Conservation (phyloP, 2,329 filamentous ascomycete genomes). For the Aspergillus fischeri region DNA sequence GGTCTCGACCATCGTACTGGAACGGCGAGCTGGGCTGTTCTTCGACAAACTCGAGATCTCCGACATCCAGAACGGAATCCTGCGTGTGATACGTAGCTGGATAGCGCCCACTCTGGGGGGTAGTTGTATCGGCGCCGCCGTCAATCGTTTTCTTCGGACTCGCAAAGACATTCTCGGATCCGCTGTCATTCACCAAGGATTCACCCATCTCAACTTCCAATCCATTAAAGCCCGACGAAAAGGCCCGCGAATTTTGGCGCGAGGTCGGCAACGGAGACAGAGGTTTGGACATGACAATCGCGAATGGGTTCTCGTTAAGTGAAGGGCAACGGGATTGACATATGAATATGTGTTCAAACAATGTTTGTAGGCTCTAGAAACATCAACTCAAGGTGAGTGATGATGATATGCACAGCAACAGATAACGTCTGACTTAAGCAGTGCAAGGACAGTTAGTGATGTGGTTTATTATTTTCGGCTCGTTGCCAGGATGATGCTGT, state of each 20-base stretch:
- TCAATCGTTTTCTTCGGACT: constrained; percentile 26
- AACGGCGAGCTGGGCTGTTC: constrained; percentile 37
- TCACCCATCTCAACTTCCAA: constrained; percentile 14
- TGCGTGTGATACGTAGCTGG: constrained; percentile 15
- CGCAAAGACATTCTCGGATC: constrained; percentile 19
- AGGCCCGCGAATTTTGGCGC: constrained; percentile 38
- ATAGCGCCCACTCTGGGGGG: constrained; percentile 9
- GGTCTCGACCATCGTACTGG: constrained; percentile 28
- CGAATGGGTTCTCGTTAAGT: background rate
- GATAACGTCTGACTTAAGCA: background rate
- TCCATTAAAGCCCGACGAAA: constrained; percentile 22
- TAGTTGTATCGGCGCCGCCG: constrained; percentile 10
- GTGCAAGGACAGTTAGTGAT: background rate
- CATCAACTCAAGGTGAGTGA: background rate
- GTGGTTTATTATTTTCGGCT: constrained; percentile 21
- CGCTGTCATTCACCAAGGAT: constrained; percentile 13
- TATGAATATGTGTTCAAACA: background rate
- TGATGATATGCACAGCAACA: background rate
- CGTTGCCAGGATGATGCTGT: constrained; percentile 24
- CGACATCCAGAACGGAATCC: constrained; percentile 15
- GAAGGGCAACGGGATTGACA: background rate
- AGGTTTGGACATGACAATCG: constrained; percentile 35
- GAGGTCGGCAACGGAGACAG: constrained; percentile 40
- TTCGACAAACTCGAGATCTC: constrained; percentile 19
- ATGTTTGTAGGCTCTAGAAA: background rate